Conservation (phyloP, 257 asterid species). For the Scutellaria minor region DNA sequence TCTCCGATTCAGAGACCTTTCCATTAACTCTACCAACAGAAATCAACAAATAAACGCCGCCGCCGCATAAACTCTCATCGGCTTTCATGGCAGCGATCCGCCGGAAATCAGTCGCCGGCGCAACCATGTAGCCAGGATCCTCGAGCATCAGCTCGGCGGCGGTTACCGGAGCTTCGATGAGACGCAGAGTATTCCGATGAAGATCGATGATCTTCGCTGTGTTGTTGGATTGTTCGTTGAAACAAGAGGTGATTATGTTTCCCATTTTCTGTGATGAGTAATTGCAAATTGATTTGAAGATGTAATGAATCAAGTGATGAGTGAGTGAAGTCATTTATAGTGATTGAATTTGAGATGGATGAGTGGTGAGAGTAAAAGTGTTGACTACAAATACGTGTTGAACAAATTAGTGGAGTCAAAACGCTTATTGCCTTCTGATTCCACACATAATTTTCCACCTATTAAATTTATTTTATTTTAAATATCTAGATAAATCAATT, state of each 20-base stretch:
- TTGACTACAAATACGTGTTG: no score
- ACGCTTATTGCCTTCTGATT: no score
- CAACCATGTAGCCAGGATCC: slow-evolving; percentile 32
- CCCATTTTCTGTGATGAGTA: slow-evolving; percentile 33
- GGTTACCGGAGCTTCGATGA: slow-evolving; percentile 39
- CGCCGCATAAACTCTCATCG: slow-evolving; percentile 40
- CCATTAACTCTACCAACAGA: slow-evolving; percentile 40
- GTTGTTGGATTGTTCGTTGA: slow-evolving; percentile 26
- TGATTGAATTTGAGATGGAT: no score
- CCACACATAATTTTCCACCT: no score
- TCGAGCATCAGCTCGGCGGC: slow-evolving; percentile 50
- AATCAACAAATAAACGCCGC: slow-evolving; percentile 41
- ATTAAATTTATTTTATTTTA: no score
- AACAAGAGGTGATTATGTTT: slow-evolving; percentile 38
- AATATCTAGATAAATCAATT: no score
- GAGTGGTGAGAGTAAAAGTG: no score
- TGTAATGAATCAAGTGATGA: not conserved
- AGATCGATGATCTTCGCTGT: slow-evolving; percentile 37
- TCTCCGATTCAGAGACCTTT: slow-evolving; percentile 42
- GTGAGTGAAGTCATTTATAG: not conserved
- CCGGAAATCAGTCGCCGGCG: slow-evolving; percentile 29
- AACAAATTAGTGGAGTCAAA: no score
- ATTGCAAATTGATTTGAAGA: not conserved
- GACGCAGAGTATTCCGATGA: slow-evolving; percentile 31
- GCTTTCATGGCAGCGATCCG: no score